Evolutionary conservation across 768 basidiomycete genomes (phyloP), one percentile per base, ranked within the genome.

Genomic region (Phylloporus sp.): DNA sequence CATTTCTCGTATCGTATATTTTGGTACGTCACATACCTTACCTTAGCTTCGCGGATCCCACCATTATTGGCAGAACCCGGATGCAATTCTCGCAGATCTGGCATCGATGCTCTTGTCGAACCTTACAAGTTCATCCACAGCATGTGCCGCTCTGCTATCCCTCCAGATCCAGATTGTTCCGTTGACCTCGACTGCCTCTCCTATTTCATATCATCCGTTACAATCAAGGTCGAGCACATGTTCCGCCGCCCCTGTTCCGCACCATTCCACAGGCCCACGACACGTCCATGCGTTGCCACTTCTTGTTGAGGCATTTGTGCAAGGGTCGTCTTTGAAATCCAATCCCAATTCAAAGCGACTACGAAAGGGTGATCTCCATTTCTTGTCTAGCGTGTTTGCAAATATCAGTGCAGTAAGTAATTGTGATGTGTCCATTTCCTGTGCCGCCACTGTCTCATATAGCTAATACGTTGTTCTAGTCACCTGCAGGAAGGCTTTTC

Each of bases 41-140:
- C 38, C 24, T 43, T 15, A 10, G 35, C 36, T 35, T 17, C 18
- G 27, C 40, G 46, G 41, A 46, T 55, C 52, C 9, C 41, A 49
- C 49, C 48, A 46, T 46, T 22, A 18, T 22, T 20, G 32, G 9
- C 56, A 97, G 93, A 87, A 92, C 66, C 86, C 90, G n/a, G 80
- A 86, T 50, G 82, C 94, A 9, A 81, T 86, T 47, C 84, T 97
- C 22, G 91, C 92, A 27, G 94, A 97, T 71, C 80, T 98, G 17
- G 91, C 93, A 4, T 79, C 90, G n/a, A 98, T 98, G 95, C 74
- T 97, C 2, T 76, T 98, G 9, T 95, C 93, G n/a, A 98, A 98
- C 69, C 70, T 96, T 27, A 88, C 91, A 9, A 77, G 86, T 5
- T 82, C 88, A 35, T 74, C 86, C 3, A 67, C 77, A 0, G 77